Evolutionary conservation across 2,329 filamentous ascomycete species (phyloP).

Genomic region (Pestalotiopsis sp.): DNA sequence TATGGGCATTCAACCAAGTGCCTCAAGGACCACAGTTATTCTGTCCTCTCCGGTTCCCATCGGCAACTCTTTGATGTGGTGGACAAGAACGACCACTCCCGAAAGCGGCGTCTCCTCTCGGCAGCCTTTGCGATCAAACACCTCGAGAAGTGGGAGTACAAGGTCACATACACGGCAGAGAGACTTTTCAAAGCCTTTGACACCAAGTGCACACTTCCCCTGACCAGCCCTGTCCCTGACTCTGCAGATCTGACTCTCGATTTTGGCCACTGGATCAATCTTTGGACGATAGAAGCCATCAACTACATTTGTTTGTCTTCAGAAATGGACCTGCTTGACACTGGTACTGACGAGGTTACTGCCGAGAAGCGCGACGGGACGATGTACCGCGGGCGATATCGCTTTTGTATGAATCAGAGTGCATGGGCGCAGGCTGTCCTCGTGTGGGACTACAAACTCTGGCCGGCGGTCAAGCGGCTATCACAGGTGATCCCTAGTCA

Average conservation of each 20-base stretch:
- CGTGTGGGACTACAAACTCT: background rate
- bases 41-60: background rate
- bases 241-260: constrained; percentile 20
- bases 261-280: constrained; percentile 16
- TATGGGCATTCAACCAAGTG: constrained; percentile 12
- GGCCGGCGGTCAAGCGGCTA: background rate
- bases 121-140: constrained; percentile 8
- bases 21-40: constrained; percentile 7
- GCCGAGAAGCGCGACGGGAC: background rate
- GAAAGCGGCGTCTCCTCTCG: constrained; percentile 4
- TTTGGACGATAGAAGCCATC: constrained; percentile 12
- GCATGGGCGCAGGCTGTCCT: background rate
- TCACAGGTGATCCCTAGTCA: background rate
- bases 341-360: background rate
- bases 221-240: background rate
- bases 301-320: constrained; percentile 3
- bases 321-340: background rate
- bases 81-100: background rate
- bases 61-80: background rate
- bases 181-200: background rate
- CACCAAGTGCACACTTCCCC: background rate
- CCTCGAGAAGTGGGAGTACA: constrained; percentile 10
- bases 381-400: background rate
- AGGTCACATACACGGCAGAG: background rate
- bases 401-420: background rate